Percentiles rank a stretch among this genome's conserved stretches.
Conservation (phyloP, 2,329 filamentous ascomycete genomes). For the Monosporascus sp. region DNA sequence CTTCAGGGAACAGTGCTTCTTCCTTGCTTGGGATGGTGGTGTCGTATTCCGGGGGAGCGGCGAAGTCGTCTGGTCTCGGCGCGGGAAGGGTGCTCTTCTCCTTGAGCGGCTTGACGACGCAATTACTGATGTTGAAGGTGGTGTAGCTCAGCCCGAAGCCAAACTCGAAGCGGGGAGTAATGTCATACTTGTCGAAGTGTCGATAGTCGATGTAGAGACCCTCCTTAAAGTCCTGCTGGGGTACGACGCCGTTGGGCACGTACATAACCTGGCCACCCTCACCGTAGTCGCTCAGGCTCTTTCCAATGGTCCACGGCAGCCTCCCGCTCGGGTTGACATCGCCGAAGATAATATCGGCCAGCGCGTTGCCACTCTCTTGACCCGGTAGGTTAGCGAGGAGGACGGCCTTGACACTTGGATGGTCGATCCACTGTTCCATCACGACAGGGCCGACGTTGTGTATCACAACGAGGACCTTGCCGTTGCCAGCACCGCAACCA, state of each 20-base stretch:
- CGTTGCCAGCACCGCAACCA: slow-evolving; percentile 57
- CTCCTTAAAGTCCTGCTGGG: slow-evolving; percentile 79
- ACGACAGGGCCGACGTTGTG: slow-evolving; percentile 82
- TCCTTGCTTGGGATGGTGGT: slow-evolving; percentile 47
- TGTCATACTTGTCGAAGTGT: slow-evolving; percentile 72
- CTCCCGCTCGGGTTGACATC: slow-evolving; percentile 74
- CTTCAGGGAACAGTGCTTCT: slow-evolving; percentile 56
- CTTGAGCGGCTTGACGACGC: slow-evolving; percentile 41
- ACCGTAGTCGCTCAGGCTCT: slow-evolving; percentile 70
- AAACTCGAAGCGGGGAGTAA: slow-evolving; percentile 77
- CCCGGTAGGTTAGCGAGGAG: slow-evolving; percentile 82
- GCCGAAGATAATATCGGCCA: slow-evolving; percentile 76
- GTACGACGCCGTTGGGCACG: slow-evolving; percentile 61
- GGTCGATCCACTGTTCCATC: slow-evolving; percentile 73
- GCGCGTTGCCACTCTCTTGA: slow-evolving; percentile 77
- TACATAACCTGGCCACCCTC: slow-evolving; percentile 64
- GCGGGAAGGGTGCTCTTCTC: slow-evolving; percentile 39
- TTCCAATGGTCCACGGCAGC: slow-evolving; percentile 82
- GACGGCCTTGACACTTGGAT: slow-evolving; percentile 72
- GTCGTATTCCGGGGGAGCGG: slow-evolving; percentile 49
- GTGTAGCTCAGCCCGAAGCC: slow-evolving; percentile 84
- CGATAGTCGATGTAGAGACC: slow-evolving; percentile 87
- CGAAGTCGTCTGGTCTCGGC: slow-evolving; percentile 34
- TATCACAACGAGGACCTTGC: slow-evolving; percentile 74
- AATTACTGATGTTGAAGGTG: slow-evolving; percentile 56